Base-by-base conservation (phyloP, 257 asterid genomes). In the Solanum bukasovii region DNA sequence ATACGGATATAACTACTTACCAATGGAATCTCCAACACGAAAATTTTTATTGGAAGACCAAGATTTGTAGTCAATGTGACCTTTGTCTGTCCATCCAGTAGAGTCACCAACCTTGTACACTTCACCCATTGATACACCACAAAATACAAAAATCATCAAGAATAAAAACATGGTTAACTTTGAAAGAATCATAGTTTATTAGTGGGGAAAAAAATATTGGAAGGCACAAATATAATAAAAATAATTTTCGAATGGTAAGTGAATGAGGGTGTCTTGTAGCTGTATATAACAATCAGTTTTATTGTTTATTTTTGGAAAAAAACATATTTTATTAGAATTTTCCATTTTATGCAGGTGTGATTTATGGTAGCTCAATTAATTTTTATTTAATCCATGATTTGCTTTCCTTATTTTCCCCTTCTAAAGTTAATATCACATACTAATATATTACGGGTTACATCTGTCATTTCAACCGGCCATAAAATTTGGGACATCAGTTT, bases 11-110 rank as follows among this genome's bases (percentile, higher is more conserved):
- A 8, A 10, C 27, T 33, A 61, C 89, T 86, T 92, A 93, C 95
- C 42, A 25, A 94, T 84, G 42, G 87, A 86, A 88, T 93, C 96
- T 7, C 95, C 94, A 10, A 94, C 89, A 21, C 2, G 87, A 67
- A 94, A 94, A 20, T 10, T 38, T 34, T 91, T 92, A 7, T 92
- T 75, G 29, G 93, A 86, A 83, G 98, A 78, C 98, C 96, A 94
- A 68, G 87, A 86, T 84, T 89, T 89, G 95, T 91, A 95, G 84
- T 42, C 88, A 18, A 82, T 84, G 27, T 78, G 71, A 52, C 83
- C 81, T 38, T 21, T 7, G 27, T 34, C 86, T n/a, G 89, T 91
- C 96, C 98, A 94, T 52, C 94, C 94, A 29, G 88, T 61, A 3
- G 89, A 83, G 0, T 74, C 98, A 20, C 96, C 96, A 68, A 93